Conservation (phyloP, 129 eudicot genomes). For the Flaveria ramosissima region DNA sequence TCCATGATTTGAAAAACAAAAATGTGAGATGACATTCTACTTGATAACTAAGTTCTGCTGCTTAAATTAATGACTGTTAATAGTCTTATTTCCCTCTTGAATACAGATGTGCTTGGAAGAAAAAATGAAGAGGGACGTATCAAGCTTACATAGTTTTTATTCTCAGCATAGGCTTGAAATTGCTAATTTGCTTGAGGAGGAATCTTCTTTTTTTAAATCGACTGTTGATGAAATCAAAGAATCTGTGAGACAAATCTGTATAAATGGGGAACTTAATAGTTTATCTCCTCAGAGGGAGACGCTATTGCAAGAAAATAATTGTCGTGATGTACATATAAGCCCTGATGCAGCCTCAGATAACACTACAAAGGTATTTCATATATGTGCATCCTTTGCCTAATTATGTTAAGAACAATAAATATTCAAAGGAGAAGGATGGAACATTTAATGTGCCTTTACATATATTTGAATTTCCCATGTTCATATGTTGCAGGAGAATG, state of each 20-base stretch:
- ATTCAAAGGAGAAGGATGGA: not conserved
- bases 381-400: not conserved
- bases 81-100: slow-evolving; percentile 8
- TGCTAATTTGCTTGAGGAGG: slow-evolving; percentile 57
- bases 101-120: slow-evolving; percentile 50
- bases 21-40: slow-evolving; percentile 47
- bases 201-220: slow-evolving; percentile 53
- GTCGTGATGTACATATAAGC: slow-evolving; percentile 71
- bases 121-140: slow-evolving; percentile 50
- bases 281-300: slow-evolving; percentile 34
- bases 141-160: slow-evolving; percentile 47
- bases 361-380: slow-evolving; percentile 42
- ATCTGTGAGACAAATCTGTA: slow-evolving; percentile 43
- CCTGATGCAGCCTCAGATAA: slow-evolving; percentile 47
- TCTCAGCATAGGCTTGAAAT: slow-evolving; percentile 51
- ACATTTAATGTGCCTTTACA: not conserved
- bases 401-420: not conserved
- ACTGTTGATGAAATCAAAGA: slow-evolving; percentile 43
- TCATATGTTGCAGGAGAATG: slow-evolving; percentile 40
- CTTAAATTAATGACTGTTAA: slow-evolving; percentile 29
- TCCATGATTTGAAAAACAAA: slow-evolving; percentile 57
- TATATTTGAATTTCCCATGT: not conserved
- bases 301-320: slow-evolving; percentile 49
- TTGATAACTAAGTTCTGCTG: slow-evolving; percentile 10
- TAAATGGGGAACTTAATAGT: slow-evolving; percentile 33